These are phyloP conservation scores for Symbiotaphrina buchneri DNA, from an alignment of 495 filamentous ascomycete species.

Conservation along the genomic window DNA sequence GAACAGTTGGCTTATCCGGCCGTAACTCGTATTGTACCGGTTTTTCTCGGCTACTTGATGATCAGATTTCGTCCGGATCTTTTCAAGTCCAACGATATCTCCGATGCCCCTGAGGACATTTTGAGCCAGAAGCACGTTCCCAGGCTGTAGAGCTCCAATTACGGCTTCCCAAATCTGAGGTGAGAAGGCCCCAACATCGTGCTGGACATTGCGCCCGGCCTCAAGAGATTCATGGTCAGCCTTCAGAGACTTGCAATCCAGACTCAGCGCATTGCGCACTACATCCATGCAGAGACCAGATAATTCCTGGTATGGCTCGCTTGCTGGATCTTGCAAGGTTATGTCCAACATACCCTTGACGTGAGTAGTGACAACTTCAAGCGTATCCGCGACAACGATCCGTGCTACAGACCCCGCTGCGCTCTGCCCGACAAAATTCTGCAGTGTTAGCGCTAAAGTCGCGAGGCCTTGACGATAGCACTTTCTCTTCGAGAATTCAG, in stretches of 20 bases:
- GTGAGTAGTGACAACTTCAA: slow-evolving; percentile 25
- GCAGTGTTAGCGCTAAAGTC: slow-evolving; percentile 25
- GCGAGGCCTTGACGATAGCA: slow-evolving; percentile 27
- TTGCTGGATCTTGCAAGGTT: slow-evolving; percentile 9
- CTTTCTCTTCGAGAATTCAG: slow-evolving; percentile 18
- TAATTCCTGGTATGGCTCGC: slow-evolving; percentile 9
- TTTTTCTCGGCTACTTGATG: slow-evolving; percentile 25
- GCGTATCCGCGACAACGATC: slow-evolving; percentile 26
- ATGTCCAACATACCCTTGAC: slow-evolving; percentile 19
- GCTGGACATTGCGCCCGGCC: slow-evolving; percentile 32
- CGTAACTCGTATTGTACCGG: slow-evolving; percentile 54
- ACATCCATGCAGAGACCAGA: slow-evolving; percentile 30
- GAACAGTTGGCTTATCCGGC: slow-evolving; percentile 42
- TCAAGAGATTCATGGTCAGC: slow-evolving; percentile 48
- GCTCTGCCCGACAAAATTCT: slow-evolving; percentile 26
- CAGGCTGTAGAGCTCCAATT: slow-evolving; percentile 37
- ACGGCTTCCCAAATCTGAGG: slow-evolving; percentile 56
- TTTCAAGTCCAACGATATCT: slow-evolving; percentile 47
- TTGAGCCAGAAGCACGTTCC: slow-evolving; percentile 40
- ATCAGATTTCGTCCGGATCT: slow-evolving; percentile 29
- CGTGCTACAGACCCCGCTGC: slow-evolving; percentile 23
- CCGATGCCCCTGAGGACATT: slow-evolving; percentile 47
- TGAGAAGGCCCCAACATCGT: slow-evolving; percentile 40
- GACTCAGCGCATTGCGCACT: slow-evolving; percentile 41
- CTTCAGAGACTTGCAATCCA: slow-evolving; percentile 54